Percentiles rank a stretch among this genome's conserved stretches.
Conservation (phyloP, 192 early-diverging fungal genomes). For the Podila epigama region DNA sequence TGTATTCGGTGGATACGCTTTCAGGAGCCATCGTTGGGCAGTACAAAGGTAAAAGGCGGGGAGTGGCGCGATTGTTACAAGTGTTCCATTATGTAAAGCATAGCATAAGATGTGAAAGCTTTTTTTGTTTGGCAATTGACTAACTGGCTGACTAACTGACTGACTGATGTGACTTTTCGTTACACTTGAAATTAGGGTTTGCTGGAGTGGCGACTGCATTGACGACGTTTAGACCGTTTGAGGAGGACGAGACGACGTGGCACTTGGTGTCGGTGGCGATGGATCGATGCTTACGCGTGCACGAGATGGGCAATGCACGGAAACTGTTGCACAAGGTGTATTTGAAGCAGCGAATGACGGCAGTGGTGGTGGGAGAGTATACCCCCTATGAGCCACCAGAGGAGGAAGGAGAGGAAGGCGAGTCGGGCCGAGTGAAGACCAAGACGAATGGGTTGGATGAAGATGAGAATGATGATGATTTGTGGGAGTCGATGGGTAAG, state of each 20-base stretch:
- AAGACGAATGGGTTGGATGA: neutral
- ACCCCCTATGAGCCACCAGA: conserved; percentile 25
- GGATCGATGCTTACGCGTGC: conserved; percentile 83
- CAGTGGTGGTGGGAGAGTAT: conserved; percentile 64
- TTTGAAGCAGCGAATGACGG: conserved; percentile 77
- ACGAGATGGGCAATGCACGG: conserved; percentile 63
- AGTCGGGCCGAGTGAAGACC: conserved; percentile 2
- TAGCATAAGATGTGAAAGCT: too few relatives aligned
- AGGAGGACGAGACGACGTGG: conserved; percentile 13
- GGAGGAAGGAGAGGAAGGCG: conserved; percentile 25
- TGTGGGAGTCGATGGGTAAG: conserved; percentile 50
- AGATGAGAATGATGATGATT: conserved; percentile 38
- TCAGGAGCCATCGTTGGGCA: conserved; percentile 63
- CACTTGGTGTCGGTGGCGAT: conserved; percentile 70
- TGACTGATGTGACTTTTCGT: neutral
- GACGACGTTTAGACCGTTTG: conserved; percentile 31
- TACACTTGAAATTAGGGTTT: conserved; percentile 53
- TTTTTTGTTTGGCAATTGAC: too few relatives aligned
- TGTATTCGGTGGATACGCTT: conserved; percentile 67
- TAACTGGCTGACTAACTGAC: too few relatives aligned
- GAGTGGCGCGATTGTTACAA: conserved; percentile 1
- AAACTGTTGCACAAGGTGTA: conserved; percentile 71
- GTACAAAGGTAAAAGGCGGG: conserved; percentile 60
- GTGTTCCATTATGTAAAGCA: neutral
- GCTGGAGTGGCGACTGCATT: conserved; percentile 61